Evolutionary conservation across 805 yeast species (phyloP).

Genomic region (Candida broadrunensis): DNA sequence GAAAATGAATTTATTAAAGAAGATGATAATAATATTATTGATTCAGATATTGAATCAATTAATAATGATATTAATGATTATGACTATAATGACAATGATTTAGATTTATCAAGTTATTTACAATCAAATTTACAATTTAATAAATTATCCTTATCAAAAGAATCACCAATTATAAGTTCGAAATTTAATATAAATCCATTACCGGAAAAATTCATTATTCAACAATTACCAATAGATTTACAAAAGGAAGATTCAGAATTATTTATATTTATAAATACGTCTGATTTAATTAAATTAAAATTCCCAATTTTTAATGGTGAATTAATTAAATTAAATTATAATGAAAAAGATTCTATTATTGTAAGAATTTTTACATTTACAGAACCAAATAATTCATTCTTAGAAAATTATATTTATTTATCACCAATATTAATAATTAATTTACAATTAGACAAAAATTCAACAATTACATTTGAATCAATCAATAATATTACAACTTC

Average conservation of each 20-base stretch:
- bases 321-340: constrained; percentile 35
- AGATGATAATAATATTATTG: constrained; percentile 5
- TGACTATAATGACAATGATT: constrained; percentile 7
- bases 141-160: not conserved
- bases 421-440: constrained; percentile 64
- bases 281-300: constrained; percentile 46
- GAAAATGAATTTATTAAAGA: constrained; percentile 6
- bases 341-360: constrained; percentile 12
- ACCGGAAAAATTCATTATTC: constrained; percentile 22
- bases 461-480: constrained; percentile 18
- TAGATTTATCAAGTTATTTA: constrained; percentile 26
- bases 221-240: constrained; percentile 19
- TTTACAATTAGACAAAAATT: constrained; percentile 31
- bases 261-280: constrained; percentile 41
- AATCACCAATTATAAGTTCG: not conserved
- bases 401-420: constrained; percentile 41
- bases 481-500: constrained; percentile 10
- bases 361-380: constrained; percentile 56
- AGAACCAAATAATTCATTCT: constrained; percentile 53
- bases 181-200: constrained; percentile 25
- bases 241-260: constrained; percentile 35
- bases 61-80: constrained; percentile 10
- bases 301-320: constrained; percentile 73
- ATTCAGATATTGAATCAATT: constrained; percentile 3
- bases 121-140: constrained; percentile 23